These are phyloP conservation scores for Hirschioporus abietinus DNA, from an alignment of 768 basidiomycete genomes.

Conservation along the genomic window DNA sequence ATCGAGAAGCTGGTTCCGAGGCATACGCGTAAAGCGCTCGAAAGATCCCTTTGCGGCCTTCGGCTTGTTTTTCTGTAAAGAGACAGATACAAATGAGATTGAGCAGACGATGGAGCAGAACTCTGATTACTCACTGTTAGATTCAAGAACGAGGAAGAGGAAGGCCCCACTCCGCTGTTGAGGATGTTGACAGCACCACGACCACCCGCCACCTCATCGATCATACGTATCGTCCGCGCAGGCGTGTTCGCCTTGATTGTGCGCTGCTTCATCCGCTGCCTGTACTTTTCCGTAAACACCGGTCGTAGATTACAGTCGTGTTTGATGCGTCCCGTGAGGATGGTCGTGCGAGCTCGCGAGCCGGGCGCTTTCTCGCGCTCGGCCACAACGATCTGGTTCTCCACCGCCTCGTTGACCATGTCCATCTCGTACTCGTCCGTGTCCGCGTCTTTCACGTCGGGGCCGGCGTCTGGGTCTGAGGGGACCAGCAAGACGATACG, in stretches of 20 bases:
- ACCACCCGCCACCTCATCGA: slow-evolving; percentile 65
- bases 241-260: slow-evolving; percentile 64
- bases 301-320: slow-evolving; percentile 77
- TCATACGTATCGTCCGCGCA: slow-evolving; percentile 59
- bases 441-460: slow-evolving; percentile 23
- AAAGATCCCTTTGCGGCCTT: slow-evolving; percentile 66
- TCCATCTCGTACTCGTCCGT: slow-evolving; percentile 78
- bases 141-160: slow-evolving; percentile 50
- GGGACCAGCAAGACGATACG: slow-evolving; percentile 67
- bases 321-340: slow-evolving; percentile 73
- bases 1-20: slow-evolving; percentile 83
- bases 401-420: slow-evolving; percentile 79
- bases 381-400: slow-evolving; percentile 82
- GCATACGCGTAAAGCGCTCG: slow-evolving; percentile 90
- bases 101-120: not conserved
- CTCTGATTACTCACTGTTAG: slow-evolving; percentile 50
- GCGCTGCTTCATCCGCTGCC: slow-evolving; percentile 67
- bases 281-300: slow-evolving; percentile 59
- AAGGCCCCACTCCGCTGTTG: slow-evolving; percentile 65
- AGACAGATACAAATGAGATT: not conserved
- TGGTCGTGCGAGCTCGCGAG: slow-evolving; percentile 67
- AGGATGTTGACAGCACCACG: slow-evolving; percentile 73
- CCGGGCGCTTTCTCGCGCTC: slow-evolving; percentile 72
- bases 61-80: slow-evolving; percentile 54
- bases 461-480: slow-evolving; percentile 44